These are phyloP conservation scores for Colletotrichum theobromicola DNA, from an alignment of 2,329 filamentous ascomycete species.

Conservation along the genomic window DNA sequence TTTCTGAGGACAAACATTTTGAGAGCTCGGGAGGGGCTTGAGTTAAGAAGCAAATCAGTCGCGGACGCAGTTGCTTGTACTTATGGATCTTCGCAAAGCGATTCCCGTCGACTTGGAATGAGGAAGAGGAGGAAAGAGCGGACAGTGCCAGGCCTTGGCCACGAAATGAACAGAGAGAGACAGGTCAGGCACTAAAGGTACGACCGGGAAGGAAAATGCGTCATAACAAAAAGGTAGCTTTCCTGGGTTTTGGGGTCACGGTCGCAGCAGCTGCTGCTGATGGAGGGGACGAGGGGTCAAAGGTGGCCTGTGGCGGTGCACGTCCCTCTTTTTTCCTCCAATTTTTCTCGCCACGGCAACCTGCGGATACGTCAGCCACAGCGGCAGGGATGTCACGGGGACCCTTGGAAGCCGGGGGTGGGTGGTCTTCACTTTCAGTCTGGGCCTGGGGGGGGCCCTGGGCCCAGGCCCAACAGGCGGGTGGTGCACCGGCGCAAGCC, in stretches of 20 bases:
- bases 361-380: slow-evolving; percentile 10
- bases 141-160: slow-evolving; percentile 14
- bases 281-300: slow-evolving; percentile 23
- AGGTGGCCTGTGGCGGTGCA: slow-evolving; percentile 28
- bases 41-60: not conserved
- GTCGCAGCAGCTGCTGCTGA: not conserved
- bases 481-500: not conserved
- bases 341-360: slow-evolving; percentile 18
- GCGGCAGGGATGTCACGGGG: not conserved
- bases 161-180: slow-evolving; percentile 1
- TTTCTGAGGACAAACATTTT: slow-evolving; percentile 45
- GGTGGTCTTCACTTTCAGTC: not conserved
- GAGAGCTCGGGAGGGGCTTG: slow-evolving; percentile 19
- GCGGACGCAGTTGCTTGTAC: not conserved
- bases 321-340: slow-evolving; percentile 10
- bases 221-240: slow-evolving; percentile 30
- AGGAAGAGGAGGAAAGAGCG: not conserved
- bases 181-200: slow-evolving; percentile 9
- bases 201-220: slow-evolving; percentile 26
- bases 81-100: slow-evolving; percentile 14
- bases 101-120: slow-evolving; percentile 4
- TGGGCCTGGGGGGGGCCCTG: too few species aligned
- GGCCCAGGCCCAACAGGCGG: not conserved
- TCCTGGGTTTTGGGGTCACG: not conserved
- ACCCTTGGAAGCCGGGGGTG: not conserved